Evolutionary conservation across 2,329 filamentous ascomycete species (phyloP).

Genomic region (Talaromyces islandicus): DNA sequence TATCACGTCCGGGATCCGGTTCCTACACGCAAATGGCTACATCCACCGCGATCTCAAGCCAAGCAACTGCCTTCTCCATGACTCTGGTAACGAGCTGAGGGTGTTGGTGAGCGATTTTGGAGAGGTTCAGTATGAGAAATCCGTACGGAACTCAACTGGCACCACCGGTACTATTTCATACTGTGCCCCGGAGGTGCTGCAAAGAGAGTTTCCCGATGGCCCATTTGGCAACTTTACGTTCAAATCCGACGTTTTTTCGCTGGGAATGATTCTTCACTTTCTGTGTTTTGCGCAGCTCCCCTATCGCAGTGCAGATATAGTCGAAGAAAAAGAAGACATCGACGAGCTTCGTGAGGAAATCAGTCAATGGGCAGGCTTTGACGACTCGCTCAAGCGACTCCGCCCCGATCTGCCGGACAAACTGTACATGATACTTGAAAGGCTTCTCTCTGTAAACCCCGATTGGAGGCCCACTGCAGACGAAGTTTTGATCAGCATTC

Average conservation of each 20-base stretch:
- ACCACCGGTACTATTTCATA: slow-evolving; percentile 96
- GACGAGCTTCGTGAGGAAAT: slow-evolving; percentile 83
- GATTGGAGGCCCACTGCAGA: slow-evolving; percentile 72
- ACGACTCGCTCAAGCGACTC: slow-evolving; percentile 61
- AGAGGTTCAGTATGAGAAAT: slow-evolving; percentile 82
- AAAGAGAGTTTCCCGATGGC: slow-evolving; percentile 56
- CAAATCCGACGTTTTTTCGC: slow-evolving; percentile 95
- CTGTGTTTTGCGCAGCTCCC: slow-evolving; percentile 90
- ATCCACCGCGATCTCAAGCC: slow-evolving; percentile 96
- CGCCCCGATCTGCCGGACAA: slow-evolving; percentile 78
- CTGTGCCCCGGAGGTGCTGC: slow-evolving; percentile 89
- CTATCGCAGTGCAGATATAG: slow-evolving; percentile 73
- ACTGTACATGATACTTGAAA: slow-evolving; percentile 78
- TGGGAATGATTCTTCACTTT: slow-evolving; percentile 98
- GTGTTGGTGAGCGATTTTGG: slow-evolving; percentile 97
- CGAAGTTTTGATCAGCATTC: slow-evolving; percentile 75
- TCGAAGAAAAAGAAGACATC: slow-evolving; percentile 78
- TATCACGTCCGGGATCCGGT: slow-evolving; percentile 84
- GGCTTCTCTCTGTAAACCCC: slow-evolving; percentile 71
- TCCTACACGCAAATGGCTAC: slow-evolving; percentile 85
- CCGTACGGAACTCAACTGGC: slow-evolving; percentile 78
- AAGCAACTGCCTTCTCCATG: slow-evolving; percentile 86
- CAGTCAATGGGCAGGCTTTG: slow-evolving; percentile 77
- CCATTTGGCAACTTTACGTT: slow-evolving; percentile 88
- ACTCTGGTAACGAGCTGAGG: slow-evolving; percentile 61